Percentiles rank a stretch among this genome's conserved stretches.
phyloP scores from a whole-genome alignment of 2,329 filamentous ascomycete genomes.

The Pseudopithomyces maydicus region DNA sequence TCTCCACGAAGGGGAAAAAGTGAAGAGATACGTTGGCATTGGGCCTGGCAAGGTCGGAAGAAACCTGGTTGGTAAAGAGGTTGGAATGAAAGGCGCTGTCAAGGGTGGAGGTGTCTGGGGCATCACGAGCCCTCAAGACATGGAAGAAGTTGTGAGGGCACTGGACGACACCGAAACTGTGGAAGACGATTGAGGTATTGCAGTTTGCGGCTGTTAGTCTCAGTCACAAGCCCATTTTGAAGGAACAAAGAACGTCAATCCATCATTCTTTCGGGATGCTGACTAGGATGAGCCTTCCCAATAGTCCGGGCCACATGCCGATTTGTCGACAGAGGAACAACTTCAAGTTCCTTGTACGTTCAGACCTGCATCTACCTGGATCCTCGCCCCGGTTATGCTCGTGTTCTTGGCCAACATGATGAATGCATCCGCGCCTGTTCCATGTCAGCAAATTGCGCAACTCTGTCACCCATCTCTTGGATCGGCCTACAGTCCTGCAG shows the following conservation, averaged over 20 bases:
- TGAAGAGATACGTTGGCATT: slow-evolving; percentile 86
- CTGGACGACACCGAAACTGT: slow-evolving; percentile 53
- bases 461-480: background rate
- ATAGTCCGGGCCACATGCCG: background rate
- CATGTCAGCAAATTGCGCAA: background rate
- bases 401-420: slow-evolving; percentile 60
- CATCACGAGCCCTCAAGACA: slow-evolving; percentile 71
- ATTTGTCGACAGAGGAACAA: background rate
- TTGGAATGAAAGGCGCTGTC: slow-evolving; percentile 81
- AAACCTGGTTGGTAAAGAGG: slow-evolving; percentile 93
- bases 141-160: slow-evolving; percentile 52
- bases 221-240: background rate
- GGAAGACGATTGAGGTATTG: slow-evolving; percentile 39
- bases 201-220: background rate
- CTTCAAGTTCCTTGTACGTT: slow-evolving; percentile 33
- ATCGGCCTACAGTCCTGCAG: slow-evolving; percentile 52
- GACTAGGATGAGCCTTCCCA: background rate
- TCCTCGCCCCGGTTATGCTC: slow-evolving; percentile 54
- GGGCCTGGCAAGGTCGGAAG: slow-evolving; percentile 92
- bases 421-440: slow-evolving; percentile 54
- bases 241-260: background rate
- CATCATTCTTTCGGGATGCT: background rate
- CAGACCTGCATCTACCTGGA: slow-evolving; percentile 48
- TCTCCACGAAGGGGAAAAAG: slow-evolving; percentile 80
- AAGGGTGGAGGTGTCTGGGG: slow-evolving; percentile 95